These are phyloP conservation scores for Salix caprea DNA, from an alignment of 345 rosid genomes.

Conservation along the genomic window DNA sequence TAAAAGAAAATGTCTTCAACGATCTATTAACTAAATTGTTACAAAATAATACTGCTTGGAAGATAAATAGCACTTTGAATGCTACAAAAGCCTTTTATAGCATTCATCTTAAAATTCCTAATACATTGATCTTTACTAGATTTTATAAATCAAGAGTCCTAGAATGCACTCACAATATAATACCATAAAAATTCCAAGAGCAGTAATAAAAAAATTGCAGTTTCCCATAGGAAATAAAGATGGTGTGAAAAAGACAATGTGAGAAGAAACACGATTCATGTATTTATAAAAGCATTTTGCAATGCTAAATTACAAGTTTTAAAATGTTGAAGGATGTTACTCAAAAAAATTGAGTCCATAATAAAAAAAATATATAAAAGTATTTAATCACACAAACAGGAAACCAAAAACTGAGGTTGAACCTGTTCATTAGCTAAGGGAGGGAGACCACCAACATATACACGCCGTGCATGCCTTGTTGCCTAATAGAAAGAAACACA, in stretches of 20 bases:
- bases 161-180: background rate
- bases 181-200: background rate
- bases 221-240: background rate
- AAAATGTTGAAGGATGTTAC: background rate
- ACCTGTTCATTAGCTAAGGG: slow-evolving; percentile 22
- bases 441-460: slow-evolving; percentile 22
- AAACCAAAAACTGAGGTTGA: background rate
- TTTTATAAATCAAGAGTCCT: background rate
- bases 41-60: background rate
- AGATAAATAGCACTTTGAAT: background rate
- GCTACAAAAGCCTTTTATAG: background rate
- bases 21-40: background rate
- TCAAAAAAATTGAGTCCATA: too few relatives aligned
- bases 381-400: background rate
- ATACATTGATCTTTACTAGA: background rate
- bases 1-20: background rate
- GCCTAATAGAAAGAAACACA: slow-evolving; percentile 4
- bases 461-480: slow-evolving; percentile 22
- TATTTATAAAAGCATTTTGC: too few relatives aligned
- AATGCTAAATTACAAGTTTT: too few relatives aligned
- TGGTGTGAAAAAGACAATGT: background rate
- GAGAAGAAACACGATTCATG: too few relatives aligned
- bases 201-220: background rate
- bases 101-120: background rate
- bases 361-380: background rate